phyloP scores from a whole-genome alignment of 495 filamentous ascomycete genomes.

The Penicillium herquei region DNA sequence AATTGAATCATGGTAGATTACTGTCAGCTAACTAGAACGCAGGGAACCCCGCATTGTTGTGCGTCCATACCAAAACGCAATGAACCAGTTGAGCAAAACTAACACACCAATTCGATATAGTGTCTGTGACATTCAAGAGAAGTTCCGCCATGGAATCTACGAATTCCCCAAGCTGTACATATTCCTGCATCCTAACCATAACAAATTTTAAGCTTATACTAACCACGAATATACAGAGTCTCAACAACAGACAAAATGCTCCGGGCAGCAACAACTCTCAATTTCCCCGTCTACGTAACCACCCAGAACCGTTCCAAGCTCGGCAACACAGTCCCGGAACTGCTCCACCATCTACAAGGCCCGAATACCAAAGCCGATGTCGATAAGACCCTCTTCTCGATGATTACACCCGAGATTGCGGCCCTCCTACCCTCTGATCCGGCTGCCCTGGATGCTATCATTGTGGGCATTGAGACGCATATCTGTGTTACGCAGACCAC shows the following conservation, averaged over 20 bases:
- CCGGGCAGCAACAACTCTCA: constrained; percentile 54
- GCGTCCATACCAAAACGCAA: constrained; percentile 19
- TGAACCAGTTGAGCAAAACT: constrained; percentile 3
- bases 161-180: constrained; percentile 77
- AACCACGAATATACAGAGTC: constrained; percentile 16
- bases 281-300: constrained; percentile 77
- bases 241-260: constrained; percentile 43
- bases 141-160: constrained; percentile 77
- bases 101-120: constrained; percentile 40
- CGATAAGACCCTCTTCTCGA: constrained; percentile 91
- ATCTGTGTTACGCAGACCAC: constrained; percentile 94
- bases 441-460: constrained; percentile 32
- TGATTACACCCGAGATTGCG: constrained; percentile 58
- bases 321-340: constrained; percentile 73
- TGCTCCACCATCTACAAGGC: constrained; percentile 42
- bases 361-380: constrained; percentile 50
- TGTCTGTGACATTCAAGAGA: constrained; percentile 94
- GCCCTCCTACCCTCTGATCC: constrained; percentile 27
- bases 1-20: not conserved
- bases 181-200: not conserved
- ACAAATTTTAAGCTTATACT: constrained; percentile 4
- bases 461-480: constrained; percentile 87
- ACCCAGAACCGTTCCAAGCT: constrained; percentile 78
- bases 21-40: constrained; percentile 14
- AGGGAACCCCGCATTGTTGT: constrained; percentile 75